Conservation (phyloP, 176 grass and related monocot species). For the Paspalum notatum region DNA sequence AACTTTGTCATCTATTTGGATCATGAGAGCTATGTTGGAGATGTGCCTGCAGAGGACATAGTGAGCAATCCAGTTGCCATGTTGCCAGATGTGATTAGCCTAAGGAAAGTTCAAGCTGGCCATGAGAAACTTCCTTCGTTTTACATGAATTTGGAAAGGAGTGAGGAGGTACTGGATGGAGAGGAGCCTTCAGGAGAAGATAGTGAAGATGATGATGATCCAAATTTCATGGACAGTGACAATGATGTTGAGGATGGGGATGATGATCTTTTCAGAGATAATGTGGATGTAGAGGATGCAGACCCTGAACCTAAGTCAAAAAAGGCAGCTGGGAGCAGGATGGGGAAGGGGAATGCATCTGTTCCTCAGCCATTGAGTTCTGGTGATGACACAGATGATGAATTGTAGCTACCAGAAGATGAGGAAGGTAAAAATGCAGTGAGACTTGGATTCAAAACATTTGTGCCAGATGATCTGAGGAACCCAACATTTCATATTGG, state of each 20-base stretch:
- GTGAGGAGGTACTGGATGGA: too few relatives aligned
- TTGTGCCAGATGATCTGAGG: too few relatives aligned
- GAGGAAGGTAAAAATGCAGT: too few relatives aligned
- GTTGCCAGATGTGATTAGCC: background rate
- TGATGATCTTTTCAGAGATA: too few relatives aligned
- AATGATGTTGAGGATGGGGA: too few relatives aligned
- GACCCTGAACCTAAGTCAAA: background rate
- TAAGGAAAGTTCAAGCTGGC: background rate
- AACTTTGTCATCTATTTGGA: background rate
- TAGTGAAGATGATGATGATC: too few relatives aligned
- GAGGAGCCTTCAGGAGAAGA: too few relatives aligned
- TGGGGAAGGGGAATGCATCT: background rate
- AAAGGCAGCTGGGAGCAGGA: background rate
- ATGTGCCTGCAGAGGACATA: background rate
- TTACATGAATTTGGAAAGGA: too few relatives aligned
- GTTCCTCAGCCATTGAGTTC: background rate
- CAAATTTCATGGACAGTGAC: too few relatives aligned
- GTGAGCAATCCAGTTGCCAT: too few relatives aligned
- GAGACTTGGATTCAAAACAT: background rate
- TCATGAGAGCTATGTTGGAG: background rate
- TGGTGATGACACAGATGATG: background rate
- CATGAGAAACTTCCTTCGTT: background rate
- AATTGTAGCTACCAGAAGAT: background rate
- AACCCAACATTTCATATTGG: too few relatives aligned
- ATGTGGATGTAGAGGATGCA: too few relatives aligned